Evolutionary conservation across 2,329 filamentous ascomycete species (phyloP), one percentile per base, ranked within the genome.

Genomic region (Calonectria hawksworthii): DNA sequence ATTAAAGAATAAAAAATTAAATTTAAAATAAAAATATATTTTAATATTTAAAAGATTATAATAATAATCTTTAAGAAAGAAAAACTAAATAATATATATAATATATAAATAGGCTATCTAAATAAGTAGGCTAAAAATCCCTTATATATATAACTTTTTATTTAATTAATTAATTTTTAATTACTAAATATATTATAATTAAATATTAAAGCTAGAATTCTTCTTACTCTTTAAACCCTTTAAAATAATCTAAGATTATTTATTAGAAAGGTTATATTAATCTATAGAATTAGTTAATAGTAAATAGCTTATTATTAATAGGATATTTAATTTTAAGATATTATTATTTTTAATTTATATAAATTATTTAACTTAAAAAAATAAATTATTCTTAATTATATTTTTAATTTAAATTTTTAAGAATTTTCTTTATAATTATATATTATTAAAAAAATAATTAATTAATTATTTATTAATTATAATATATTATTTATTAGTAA

Each of bases 391-490:
- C 30, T 76, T 54, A 18, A 77, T 44, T 78, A 77, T 74, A 77
- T 79, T 38, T 71, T 81, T 34, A 36, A 66, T 23, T n/a, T 23
- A 72, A 23, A 51, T 63, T 18, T 77, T 77, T 70, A 32, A 76
- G 44, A 21, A 74, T 61, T 78, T 78, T 72, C 74, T 78, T 28
- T 73, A 80, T 75, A 75, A 51, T 56, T 76, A 56, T 73, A 69
- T 65, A 28, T 67, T 65, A 51, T 54, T 72, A 32, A 73, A 76
- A 68, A 77, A 79, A 66, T 23, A 69, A 30, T 38, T 56, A 18
- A 79, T 79, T 67, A 30, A 76, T 54, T 36, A 74, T 23, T 75
- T 82, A 56, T 54, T n/a, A 70, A 77, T n/a, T 77, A 77, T 68
- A 73, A 76, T 63, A 75, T 51, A 64, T 63, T 65, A 73, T 50